Evolutionary conservation across 2,329 filamentous ascomycete genomes (phyloP).

Genomic region (Endothia cerciana): DNA sequence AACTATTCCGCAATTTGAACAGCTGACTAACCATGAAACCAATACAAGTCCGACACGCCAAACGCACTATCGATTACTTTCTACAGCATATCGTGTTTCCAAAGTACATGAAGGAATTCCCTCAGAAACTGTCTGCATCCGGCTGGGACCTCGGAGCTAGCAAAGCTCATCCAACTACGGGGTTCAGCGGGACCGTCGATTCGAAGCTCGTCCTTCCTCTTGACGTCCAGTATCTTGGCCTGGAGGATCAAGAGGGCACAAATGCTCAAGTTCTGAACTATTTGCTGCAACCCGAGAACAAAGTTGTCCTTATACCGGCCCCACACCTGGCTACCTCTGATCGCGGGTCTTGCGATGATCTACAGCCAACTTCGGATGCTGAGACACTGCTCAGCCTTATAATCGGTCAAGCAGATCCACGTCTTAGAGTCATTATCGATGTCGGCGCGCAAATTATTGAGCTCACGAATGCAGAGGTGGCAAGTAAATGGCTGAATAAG

Average conservation of each 20-base stretch:
- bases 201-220: constrained; percentile 61
- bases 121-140: constrained; percentile 64
- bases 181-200: constrained; percentile 74
- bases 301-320: constrained; percentile 38
- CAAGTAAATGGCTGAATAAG: constrained; percentile 54
- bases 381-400: constrained; percentile 52
- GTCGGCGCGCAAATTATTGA: constrained; percentile 74
- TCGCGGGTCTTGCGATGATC: background rate
- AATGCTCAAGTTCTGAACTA: constrained; percentile 68
- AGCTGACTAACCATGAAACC: background rate
- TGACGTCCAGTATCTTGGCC: constrained; percentile 58
- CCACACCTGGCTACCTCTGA: background rate
- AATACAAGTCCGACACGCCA: constrained; percentile 51
- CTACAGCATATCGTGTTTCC: constrained; percentile 62
- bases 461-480: constrained; percentile 59
- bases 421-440: constrained; percentile 66
- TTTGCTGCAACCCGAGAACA: constrained; percentile 59
- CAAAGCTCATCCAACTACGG: constrained; percentile 57
- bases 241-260: constrained; percentile 60
- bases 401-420: constrained; percentile 37
- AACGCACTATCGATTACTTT: constrained; percentile 65
- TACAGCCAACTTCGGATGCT: constrained; percentile 37
- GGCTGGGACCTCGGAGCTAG: constrained; percentile 66
- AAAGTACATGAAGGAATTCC: constrained; percentile 65
- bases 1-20: background rate